A percentile compares a stretch with the other conserved stretches of the same genome.
Conservation (phyloP, 163 green algal species). For the Botryococcus braunii region DNA sequence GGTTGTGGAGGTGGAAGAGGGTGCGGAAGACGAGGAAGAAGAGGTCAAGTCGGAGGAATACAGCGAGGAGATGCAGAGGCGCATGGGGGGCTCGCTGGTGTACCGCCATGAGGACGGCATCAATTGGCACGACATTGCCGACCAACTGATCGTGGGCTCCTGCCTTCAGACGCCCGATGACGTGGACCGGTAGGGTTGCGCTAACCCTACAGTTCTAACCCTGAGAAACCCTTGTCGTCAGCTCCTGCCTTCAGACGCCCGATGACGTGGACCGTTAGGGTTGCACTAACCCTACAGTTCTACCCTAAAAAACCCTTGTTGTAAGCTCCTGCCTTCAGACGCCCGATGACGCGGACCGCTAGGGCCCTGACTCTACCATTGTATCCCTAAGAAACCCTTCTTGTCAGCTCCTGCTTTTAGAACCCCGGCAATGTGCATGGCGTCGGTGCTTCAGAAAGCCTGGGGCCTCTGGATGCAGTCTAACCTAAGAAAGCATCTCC, state of each 20-base stretch:
- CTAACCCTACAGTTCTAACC: too few species aligned
- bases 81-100: constrained; percentile 55
- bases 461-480: too few species aligned
- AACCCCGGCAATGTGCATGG: too few species aligned
- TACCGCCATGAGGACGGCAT: constrained; percentile 85
- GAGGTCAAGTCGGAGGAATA: constrained; percentile 60
- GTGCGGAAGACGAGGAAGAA: neutral
- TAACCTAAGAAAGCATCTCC: too few species aligned
- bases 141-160: constrained; percentile 87
- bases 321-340: too few species aligned
- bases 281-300: too few species aligned
- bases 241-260: constrained; percentile 74
- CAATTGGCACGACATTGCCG: constrained; percentile 70
- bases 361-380: too few species aligned
- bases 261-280: constrained; percentile 71
- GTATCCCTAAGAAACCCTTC: too few species aligned
- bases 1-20: too few species aligned
- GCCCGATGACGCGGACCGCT: too few species aligned
- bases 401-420: too few species aligned
- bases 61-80: constrained; percentile 62
- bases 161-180: constrained; percentile 75
- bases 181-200: constrained; percentile 52
- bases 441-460: too few species aligned
- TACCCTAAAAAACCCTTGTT: neutral
- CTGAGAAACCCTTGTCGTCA: constrained; percentile 89